Base-by-base conservation (phyloP, 139 green algal species). In the Coelastrella sp. region DNA sequence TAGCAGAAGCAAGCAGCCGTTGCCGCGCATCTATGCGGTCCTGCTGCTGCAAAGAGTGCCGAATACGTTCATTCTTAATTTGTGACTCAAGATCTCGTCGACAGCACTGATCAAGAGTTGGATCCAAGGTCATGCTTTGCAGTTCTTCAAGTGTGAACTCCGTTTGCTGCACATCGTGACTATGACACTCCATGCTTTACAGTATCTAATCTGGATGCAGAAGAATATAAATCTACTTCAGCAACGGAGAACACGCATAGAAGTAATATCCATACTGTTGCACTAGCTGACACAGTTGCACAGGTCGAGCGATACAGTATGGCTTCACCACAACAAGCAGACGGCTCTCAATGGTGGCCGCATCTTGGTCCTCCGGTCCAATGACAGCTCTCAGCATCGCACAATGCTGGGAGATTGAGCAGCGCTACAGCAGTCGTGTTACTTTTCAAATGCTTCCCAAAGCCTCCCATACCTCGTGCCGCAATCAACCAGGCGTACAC, bases 11-110 rank as follows among this genome's bases (percentile, higher is more conserved):
- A 13, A 41, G 17, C 15, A 64, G 3, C n/a, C 79, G 79, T 67
- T 72, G 60, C 13, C 79, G 79, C 9, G 41, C 8, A 8, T 74
- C 79, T 15, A 50, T 37, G 19, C 79, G 62, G 32, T 85, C 79
- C 2, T 72, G 41, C 4, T 71, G 60, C 63, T 85, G 62, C 43
- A 85, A 45, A 5, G 53, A 32, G n/a, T 50, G 62, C 62, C 63
- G n/a, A 15, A 85, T 60, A 8, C 63, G 79, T 45, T 74, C 79
- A 3, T 32, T 38, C 4, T 35, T 3, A 3, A 85, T 76, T 19
- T 66, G 75, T 0, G 34, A 53, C 53, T 82, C 50, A 81, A 60
- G 74, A 64, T 86, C 81, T 59, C 71, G 69, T 63, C 78, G 69
- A 83, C 69, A 85, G 53, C 67, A 79, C 67, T n/a, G 53, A 34